Evolutionary conservation across 2,329 filamentous ascomycete genomes (phyloP), one percentile per base, ranked within the genome.

Genomic region (Botrytis squamosa): DNA sequence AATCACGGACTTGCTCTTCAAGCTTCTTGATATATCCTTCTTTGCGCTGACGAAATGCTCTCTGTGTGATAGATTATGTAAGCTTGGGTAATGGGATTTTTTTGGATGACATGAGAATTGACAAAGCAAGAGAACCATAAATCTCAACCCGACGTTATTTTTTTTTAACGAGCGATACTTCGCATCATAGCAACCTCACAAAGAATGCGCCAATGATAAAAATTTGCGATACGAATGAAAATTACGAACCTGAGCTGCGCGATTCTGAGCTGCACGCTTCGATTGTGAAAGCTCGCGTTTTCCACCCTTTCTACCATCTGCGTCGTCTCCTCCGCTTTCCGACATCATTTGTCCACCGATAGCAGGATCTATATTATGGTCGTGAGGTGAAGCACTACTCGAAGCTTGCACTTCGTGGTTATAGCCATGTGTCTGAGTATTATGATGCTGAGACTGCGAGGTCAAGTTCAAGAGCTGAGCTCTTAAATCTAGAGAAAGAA

Each of bases 11-110:
- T 82, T 98, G 93, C 81, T 96, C 92, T 83, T 99, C 96, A 10
- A 99, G 88, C 82, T 97, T 97, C 85, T 97, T 97, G 83, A 99
- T 99, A 82, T 99, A 98, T 64, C 93, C 93, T 84, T 99, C 96
- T 82, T 99, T 99, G 76, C 96, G 92, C 84, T 98, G 95, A 60
- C 96, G 93, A 84, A 99, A 99, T 60, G 96, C 96, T 82, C 96
- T 90, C 95, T 99, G 80, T 83, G 63, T 77, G 81, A 79, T 77
- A 72, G 74, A 75, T 80, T 81, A 81, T 74, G 79, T 81, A 80
- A 81, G 79, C 79, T 75, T 75, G 71, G 66, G 74, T 68, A 20
- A 65, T 46, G 60, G 70, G 49, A 62, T 68, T 59, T 67, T 59
- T 65, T 70, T 79, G 76, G 81, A 82, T 81, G 80, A 81, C 80